Conservation (phyloP, 495 filamentous ascomycete species). For the Trichocladium uniseriatum region DNA sequence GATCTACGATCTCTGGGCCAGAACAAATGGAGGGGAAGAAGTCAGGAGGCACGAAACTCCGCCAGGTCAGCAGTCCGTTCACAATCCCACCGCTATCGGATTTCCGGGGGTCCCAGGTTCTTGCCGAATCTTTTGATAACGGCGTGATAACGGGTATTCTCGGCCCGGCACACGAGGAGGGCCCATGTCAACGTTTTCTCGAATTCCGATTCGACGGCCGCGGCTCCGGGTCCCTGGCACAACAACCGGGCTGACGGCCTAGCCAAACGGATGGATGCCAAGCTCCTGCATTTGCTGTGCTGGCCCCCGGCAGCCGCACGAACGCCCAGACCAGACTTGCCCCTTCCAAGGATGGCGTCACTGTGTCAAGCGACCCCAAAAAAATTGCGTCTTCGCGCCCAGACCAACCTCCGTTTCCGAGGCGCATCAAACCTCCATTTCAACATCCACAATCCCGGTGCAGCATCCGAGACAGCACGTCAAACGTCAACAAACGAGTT, state of each 20-base stretch:
- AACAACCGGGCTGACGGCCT: too few relatives aligned
- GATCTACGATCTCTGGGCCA: too few relatives aligned
- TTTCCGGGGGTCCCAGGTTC: too few relatives aligned
- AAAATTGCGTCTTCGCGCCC: not conserved
- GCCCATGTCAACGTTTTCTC: too few relatives aligned
- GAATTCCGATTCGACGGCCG: too few relatives aligned
- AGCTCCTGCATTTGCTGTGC: not conserved
- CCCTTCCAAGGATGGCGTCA: conserved; percentile 15
- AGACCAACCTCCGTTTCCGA: not conserved
- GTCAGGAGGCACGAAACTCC: too few relatives aligned
- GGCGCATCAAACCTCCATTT: not conserved
- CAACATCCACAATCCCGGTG: conserved; percentile 1
- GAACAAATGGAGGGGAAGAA: too few relatives aligned
- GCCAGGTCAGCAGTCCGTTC: too few relatives aligned
- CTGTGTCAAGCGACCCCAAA: not conserved
- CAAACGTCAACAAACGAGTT: not conserved
- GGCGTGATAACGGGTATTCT: conserved; percentile 26
- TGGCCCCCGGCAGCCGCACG: not conserved
- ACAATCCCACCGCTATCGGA: too few relatives aligned
- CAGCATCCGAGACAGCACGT: not conserved
- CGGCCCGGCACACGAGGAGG: conserved; percentile 12
- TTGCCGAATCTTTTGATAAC: too few relatives aligned
- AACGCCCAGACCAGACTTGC: conserved; percentile 2
- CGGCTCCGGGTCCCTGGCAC: not conserved
- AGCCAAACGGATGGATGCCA: not conserved